phyloP scores from a whole-genome alignment of 257 asterid genomes.

The Rauvolfia tetraphylla region DNA sequence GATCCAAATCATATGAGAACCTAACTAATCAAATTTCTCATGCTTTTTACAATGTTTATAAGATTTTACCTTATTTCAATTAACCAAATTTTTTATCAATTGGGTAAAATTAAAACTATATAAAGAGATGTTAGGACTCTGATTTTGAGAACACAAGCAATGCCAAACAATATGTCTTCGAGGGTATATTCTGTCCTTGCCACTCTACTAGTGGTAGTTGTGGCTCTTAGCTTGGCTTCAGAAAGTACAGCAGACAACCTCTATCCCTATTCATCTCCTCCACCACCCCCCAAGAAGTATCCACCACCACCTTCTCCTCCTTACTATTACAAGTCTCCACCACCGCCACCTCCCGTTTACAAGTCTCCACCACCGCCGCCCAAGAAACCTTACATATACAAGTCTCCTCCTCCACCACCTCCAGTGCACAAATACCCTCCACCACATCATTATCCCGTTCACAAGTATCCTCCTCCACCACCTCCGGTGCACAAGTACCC shows the following conservation, averaged over 20 bases:
- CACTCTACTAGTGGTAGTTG: conserved; percentile 1
- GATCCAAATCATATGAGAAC: not conserved
- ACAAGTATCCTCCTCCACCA: not conserved
- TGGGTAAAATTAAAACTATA: conserved; percentile 1
- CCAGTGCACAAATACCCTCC: not conserved
- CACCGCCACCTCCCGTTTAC: not conserved
- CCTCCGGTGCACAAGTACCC: not conserved
- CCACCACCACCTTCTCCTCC: conserved; percentile 7
- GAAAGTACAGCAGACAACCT: not conserved
- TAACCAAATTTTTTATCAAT: not conserved
- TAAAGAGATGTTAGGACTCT: not conserved
- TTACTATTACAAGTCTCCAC: not conserved
- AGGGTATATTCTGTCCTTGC: not conserved
- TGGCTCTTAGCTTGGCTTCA: not conserved
- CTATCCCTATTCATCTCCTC: not conserved
- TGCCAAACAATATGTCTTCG: not conserved
- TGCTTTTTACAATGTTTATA: no score
- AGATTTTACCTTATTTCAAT: not conserved
- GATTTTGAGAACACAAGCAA: not conserved
- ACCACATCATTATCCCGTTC: not conserved
- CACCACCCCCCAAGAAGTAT: not conserved
- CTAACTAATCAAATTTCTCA: no score
- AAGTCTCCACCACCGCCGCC: not conserved
- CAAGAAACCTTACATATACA: not conserved
- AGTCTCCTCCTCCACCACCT: not conserved